These are phyloP conservation scores for Cubamyces lactineus DNA, from an alignment of 768 basidiomycete genomes.

Conservation along the genomic window DNA sequence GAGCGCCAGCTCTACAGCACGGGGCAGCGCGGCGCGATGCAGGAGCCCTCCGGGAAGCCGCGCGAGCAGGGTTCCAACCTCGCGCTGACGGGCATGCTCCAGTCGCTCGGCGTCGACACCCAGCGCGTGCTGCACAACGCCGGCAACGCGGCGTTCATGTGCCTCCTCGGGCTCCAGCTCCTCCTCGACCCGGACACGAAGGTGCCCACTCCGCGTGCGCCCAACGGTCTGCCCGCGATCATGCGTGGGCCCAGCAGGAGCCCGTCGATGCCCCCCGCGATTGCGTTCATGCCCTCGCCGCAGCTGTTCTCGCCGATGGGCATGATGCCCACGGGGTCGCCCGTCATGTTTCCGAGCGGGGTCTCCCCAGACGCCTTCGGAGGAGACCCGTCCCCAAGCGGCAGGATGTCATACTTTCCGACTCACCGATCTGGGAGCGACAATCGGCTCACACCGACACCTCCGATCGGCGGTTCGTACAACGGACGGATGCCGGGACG, in stretches of 20 bases:
- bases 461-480: background rate
- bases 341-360: conserved; percentile 18
- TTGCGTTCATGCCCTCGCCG: conserved; percentile 25
- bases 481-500: conserved; percentile 18
- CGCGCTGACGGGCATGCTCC: conserved; percentile 65
- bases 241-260: conserved; percentile 25
- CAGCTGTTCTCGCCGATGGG: conserved; percentile 21
- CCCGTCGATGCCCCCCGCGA: conserved; percentile 20
- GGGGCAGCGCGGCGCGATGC: conserved; percentile 63
- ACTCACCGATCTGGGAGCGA: conserved; percentile 16
- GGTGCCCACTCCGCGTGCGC: conserved; percentile 25
- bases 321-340: conserved; percentile 22
- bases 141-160: conserved; percentile 80
- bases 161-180: conserved; percentile 68
- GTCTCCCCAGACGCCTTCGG: conserved; percentile 5
- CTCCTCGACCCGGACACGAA: conserved; percentile 60
- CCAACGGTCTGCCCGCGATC: conserved; percentile 21
- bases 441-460: conserved; percentile 5
- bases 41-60: conserved; percentile 57
- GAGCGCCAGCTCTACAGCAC: conserved; percentile 64
- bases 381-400: conserved; percentile 3
- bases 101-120: conserved; percentile 52
- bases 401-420: conserved; percentile 20
- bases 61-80: conserved; percentile 58
- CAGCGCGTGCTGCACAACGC: conserved; percentile 63